Conservation (phyloP, 1,284 basidiomycete genomes). For the Tremellales sp. region DNA sequence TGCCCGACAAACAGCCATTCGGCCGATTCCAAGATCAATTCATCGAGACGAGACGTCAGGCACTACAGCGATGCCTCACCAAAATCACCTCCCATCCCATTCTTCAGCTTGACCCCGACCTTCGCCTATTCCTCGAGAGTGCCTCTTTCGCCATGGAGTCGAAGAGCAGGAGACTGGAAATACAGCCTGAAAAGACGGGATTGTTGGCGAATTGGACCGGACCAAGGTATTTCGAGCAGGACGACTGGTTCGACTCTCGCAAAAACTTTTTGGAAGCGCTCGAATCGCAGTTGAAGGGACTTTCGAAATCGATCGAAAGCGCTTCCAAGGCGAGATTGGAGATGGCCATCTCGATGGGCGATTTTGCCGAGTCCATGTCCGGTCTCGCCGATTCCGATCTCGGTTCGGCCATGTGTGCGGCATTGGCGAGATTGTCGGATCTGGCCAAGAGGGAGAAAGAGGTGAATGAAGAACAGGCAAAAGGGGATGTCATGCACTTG, state of each 20-base stretch:
- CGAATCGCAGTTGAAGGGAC: slow-evolving; percentile 78
- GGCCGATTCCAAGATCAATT: slow-evolving; percentile 84
- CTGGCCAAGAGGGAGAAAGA: slow-evolving; percentile 69
- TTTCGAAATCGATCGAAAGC: slow-evolving; percentile 77
- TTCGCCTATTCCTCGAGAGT: slow-evolving; percentile 81
- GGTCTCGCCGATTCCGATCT: slow-evolving; percentile 71
- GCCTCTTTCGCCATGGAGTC: slow-evolving; percentile 79
- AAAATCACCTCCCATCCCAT: slow-evolving; percentile 87
- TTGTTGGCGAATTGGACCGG: slow-evolving; percentile 75
- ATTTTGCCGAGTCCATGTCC: slow-evolving; percentile 65
- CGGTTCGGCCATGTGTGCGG: slow-evolving; percentile 64
- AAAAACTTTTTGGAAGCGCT: slow-evolving; percentile 81
- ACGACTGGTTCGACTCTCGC: slow-evolving; percentile 96
- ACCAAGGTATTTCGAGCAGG: slow-evolving; percentile 83
- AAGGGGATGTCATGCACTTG: slow-evolving; percentile 70
- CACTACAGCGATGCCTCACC: slow-evolving; percentile 81
- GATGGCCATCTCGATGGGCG: slow-evolving; percentile 61
- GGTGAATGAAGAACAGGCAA: slow-evolving; percentile 64
- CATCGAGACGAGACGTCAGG: slow-evolving; percentile 73
- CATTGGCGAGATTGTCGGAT: slow-evolving; percentile 64
- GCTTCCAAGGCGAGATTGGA: slow-evolving; percentile 78
- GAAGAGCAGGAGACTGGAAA: slow-evolving; percentile 39
- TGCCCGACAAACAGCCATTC: slow-evolving; percentile 91
- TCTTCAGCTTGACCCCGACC: slow-evolving; percentile 72
- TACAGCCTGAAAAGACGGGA: slow-evolving; percentile 47